Percentiles rank a stretch among this genome's conserved stretches.
These are phyloP conservation scores for Diplosphaera chodatii DNA, from an alignment of 139 green algal species.

Conservation along the genomic window DNA sequence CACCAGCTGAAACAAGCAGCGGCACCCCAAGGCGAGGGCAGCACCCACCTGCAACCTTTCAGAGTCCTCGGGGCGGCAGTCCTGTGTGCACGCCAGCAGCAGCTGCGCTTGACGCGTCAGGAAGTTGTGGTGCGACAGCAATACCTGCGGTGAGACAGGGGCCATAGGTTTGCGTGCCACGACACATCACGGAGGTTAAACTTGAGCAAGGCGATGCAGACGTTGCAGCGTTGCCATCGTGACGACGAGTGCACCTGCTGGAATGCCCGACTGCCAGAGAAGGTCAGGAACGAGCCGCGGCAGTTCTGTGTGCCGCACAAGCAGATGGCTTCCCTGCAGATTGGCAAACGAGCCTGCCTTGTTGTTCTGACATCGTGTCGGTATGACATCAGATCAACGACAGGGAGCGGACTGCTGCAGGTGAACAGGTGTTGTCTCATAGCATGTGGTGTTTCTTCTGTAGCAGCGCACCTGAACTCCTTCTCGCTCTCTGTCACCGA, in stretches of 20 bases:
- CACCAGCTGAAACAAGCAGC: too few species aligned
- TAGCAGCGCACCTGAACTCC: slow-evolving; percentile 50
- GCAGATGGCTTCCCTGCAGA: slow-evolving; percentile 61
- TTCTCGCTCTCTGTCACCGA: slow-evolving; percentile 79
- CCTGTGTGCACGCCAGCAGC: slow-evolving; percentile 35
- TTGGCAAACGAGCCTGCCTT: background rate
- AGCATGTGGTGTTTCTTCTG: too few species aligned
- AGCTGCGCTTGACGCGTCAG: slow-evolving; percentile 69
- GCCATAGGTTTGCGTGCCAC: too few species aligned
- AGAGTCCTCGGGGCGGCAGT: slow-evolving; percentile 31
- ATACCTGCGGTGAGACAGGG: slow-evolving; percentile 44
- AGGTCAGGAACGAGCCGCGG: slow-evolving; percentile 81
- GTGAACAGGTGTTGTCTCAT: too few species aligned
- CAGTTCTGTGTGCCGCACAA: slow-evolving; percentile 61
- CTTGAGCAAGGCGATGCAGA: too few species aligned
- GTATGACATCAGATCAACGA: too few species aligned
- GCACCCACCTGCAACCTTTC: slow-evolving; percentile 19
- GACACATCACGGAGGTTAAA: too few species aligned
- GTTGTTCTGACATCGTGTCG: too few species aligned
- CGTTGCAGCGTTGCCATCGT: too few species aligned
- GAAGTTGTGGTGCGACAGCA: slow-evolving; percentile 67
- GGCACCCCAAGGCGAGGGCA: background rate
- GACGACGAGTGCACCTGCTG: slow-evolving; percentile 26
- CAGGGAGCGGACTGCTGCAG: too few species aligned
- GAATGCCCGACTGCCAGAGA: slow-evolving; percentile 69